Evolutionary conservation across 2,329 filamentous ascomycete species (phyloP), one percentile per base, ranked within the genome.

Genomic region (Fusarium nematophilum): DNA sequence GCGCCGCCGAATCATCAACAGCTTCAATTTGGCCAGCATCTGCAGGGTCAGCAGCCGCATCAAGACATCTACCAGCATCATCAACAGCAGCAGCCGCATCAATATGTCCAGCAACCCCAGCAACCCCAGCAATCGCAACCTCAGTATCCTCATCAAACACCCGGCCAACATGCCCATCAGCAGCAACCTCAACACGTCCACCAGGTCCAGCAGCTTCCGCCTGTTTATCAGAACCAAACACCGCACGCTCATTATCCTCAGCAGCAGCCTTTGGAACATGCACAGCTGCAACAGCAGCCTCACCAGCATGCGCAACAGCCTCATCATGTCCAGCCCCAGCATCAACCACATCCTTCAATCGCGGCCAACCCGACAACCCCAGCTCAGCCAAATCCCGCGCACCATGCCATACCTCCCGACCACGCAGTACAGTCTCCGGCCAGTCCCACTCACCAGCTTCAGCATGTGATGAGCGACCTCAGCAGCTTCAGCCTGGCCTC

Each of bases 1-100:
- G 14, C 25, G 11, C 30, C 34, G 1, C 38, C 17, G 30, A 14
- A 15, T 13, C 3, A 54, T 37, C 43, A 37, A 26, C 43, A 23
- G 4, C 55, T 53, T 4, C 55, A 57, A 10, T 40, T 57, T 25
- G 31, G 9, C 3, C 59, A 47, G n/a, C n/a, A n/a, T n/a, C n/a
- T n/a, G n/a, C n/a, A n/a, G n/a, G n/a, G n/a, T 2, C 59, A 57
- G 14, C 34, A 56, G 14, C 31, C 49, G 2, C 42, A 43, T 43
- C 60, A 63, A 3, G 56, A 51, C 0, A n/a, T n/a, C n/a, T n/a
- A n/a, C n/a, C n/a, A n/a, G n/a, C 50, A 48, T 26, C 50, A 56
- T 27, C 60, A 52, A 8, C 43, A 34, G 9, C 59, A 60, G 3
- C 36, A 50, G n/a, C n/a, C n/a, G 6, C 2, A 4, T 10, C 45